Base-by-base conservation (phyloP, 2,329 filamentous ascomycete species). In the Alternaria arborescens region DNA sequence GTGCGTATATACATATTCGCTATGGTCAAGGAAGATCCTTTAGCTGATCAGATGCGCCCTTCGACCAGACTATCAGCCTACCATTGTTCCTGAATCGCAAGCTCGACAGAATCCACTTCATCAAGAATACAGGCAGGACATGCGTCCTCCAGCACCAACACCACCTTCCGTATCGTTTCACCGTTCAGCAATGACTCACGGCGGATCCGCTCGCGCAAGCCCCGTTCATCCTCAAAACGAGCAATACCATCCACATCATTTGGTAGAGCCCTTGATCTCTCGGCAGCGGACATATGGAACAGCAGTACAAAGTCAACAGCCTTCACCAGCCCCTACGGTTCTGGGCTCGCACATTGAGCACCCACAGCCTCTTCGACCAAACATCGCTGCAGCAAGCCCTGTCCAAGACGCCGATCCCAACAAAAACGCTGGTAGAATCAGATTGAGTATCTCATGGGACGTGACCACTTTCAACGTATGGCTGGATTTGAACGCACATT, bases 161-260 rank as follows among this genome's bases (percentile, higher is more conserved):
- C 55, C 47, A 44, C 55, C 40, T 36, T 5, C 46, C 22, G 18
- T 24, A 36, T 57, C 46, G 4, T 52, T 14, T 5, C 55, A 57
- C 40, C 55, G 46, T 44, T 57, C 55, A 5, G 44, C 44, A 26
- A 10, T 55, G 32, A 47, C 41, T 18, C 22, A 28, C 30, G n/a
- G 44, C n/a, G 41, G 30, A 18, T 42, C 51, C n/a, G 16, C 24
- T 26, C 34, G 51, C 24, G 51, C 36, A 43, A 53, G 20, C 10
- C n/a, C 51, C 16, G 20, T 43, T 16, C 38, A 43, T n/a, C 24
- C 14, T 12, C 36, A 32, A 24, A 18, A 22, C 12, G n/a, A n/a
- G 8, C 51, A n/a, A 28, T 12, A 53, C n/a, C 1, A 32, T 11
- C 18, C 36, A 14, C n/a, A 47, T 47, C 44, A 34, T 5, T 2